phyloP scores from a whole-genome alignment of 192 early-diverging fungal species.

The Radiomyces spectabilis region DNA sequence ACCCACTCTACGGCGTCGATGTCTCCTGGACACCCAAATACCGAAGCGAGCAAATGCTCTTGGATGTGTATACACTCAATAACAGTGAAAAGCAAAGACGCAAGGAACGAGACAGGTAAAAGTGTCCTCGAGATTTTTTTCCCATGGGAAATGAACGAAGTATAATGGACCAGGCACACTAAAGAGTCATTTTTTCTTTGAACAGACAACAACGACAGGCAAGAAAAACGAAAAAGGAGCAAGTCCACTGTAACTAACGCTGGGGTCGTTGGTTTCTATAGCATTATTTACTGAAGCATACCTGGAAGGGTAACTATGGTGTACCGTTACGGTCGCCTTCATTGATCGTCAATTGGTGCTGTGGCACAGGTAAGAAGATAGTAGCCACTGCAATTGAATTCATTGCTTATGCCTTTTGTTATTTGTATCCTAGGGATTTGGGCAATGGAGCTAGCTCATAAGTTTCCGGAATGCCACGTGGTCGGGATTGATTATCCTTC shows the following conservation, averaged over 20 bases:
- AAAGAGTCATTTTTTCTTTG: neutral
- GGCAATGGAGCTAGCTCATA: constrained; percentile 19
- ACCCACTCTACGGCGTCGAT: neutral
- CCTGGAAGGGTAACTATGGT: constrained; percentile 3
- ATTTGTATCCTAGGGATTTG: constrained; percentile 10
- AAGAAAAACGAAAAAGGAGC: neutral
- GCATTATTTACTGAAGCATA: constrained; percentile 22
- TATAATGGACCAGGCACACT: neutral
- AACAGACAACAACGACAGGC: constrained; percentile 7
- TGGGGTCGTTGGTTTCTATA: neutral
- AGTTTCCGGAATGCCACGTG: constrained; percentile 13
- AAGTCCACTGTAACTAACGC: neutral
- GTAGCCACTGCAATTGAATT: neutral
- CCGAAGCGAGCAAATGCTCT: neutral
- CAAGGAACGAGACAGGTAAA: constrained; percentile 8
- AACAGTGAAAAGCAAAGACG: neutral
- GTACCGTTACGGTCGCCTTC: constrained; percentile 8
- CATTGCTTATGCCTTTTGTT: neutral
- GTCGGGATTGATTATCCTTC: constrained; percentile 5
- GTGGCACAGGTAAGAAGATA: constrained; percentile 12
- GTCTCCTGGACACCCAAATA: neutral
- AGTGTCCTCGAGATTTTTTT: no score
- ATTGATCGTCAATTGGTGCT: constrained; percentile 17
- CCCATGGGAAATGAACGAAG: no score
- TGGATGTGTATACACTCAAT: neutral